Percentiles rank a stretch among this genome's conserved stretches.
These are phyloP conservation scores for Entoloma clypeatum DNA, from an alignment of 1,284 basidiomycete species.

Conservation along the genomic window DNA sequence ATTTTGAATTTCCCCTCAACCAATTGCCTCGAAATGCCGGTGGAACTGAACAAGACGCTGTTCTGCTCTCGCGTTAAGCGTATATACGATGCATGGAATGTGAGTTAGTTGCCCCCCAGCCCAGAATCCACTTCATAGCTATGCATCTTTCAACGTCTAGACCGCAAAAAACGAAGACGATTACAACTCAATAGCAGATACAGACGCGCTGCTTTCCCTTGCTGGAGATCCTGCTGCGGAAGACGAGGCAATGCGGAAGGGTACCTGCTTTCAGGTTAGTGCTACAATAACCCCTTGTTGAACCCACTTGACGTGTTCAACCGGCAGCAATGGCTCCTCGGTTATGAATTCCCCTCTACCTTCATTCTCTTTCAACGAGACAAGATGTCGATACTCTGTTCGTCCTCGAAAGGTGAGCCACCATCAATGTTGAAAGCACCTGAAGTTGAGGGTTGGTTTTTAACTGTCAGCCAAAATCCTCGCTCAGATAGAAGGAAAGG, in stretches of 20 bases:
- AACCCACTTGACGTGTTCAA: conserved; percentile 7
- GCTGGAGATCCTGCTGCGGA: conserved; percentile 84
- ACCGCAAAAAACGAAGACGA: conserved; percentile 67
- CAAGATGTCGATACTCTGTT: conserved; percentile 80
- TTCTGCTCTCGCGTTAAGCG: conserved; percentile 67
- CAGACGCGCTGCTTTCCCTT: conserved; percentile 70
- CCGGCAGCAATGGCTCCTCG: conserved; percentile 81
- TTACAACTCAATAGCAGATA: conserved; percentile 59
- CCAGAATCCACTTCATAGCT: conserved; percentile 6
- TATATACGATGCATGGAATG: conserved; percentile 74
- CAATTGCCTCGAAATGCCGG: conserved; percentile 32
- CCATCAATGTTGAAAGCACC: conserved; percentile 7
- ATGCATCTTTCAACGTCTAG: conserved; percentile 32
- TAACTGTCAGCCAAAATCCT: conserved; percentile 65
- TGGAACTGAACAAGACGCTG: conserved; percentile 53
- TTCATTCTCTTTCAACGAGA: conserved; percentile 80
- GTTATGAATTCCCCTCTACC: conserved; percentile 96
- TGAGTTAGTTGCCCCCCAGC: conserved; percentile 47
- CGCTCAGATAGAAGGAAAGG: conserved; percentile 59
- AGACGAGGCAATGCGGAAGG: conserved; percentile 81
- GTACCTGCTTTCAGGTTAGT: conserved; percentile 85
- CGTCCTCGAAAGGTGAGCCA: conserved; percentile 78
- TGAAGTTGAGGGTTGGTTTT: conserved; percentile 13
- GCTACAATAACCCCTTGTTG: no score
- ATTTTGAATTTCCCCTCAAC: conserved; percentile 14